These are phyloP conservation scores for Hypoxylon sp. DNA, from an alignment of 2,329 filamentous ascomycete genomes.

Conservation along the genomic window DNA sequence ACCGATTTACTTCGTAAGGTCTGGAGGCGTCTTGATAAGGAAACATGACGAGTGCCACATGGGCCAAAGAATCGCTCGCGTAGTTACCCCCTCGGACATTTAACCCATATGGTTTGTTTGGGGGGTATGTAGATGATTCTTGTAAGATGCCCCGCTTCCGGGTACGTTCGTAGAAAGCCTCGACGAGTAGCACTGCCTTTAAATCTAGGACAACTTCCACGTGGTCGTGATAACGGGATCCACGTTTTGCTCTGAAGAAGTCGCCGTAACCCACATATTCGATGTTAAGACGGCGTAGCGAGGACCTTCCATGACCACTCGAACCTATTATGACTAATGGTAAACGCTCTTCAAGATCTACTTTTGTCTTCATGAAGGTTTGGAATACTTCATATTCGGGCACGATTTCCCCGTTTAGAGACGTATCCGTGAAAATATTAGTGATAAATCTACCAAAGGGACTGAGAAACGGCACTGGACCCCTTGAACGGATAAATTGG, in stretches of 20 bases:
- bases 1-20: background rate
- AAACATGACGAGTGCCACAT: background rate
- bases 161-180: background rate
- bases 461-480: background rate
- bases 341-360: conserved; percentile 11
- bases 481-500: background rate
- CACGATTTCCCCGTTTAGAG: too few relatives aligned
- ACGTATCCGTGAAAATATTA: background rate
- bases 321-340: background rate
- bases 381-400: background rate
- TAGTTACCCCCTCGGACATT: background rate
- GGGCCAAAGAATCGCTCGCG: background rate
- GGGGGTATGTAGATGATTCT: background rate
- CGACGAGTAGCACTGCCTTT: background rate
- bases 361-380: background rate
- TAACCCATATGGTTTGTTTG: background rate
- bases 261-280: too few relatives aligned
- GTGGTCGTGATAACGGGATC: too few relatives aligned
- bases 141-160: background rate
- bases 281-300: too few relatives aligned
- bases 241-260: too few relatives aligned
- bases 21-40: too few relatives aligned
- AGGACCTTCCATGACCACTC: too few relatives aligned
- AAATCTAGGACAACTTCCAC: background rate
- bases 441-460: background rate